phyloP scores from a whole-genome alignment of 805 yeast species.

The Debaryomyces maramus region DNA sequence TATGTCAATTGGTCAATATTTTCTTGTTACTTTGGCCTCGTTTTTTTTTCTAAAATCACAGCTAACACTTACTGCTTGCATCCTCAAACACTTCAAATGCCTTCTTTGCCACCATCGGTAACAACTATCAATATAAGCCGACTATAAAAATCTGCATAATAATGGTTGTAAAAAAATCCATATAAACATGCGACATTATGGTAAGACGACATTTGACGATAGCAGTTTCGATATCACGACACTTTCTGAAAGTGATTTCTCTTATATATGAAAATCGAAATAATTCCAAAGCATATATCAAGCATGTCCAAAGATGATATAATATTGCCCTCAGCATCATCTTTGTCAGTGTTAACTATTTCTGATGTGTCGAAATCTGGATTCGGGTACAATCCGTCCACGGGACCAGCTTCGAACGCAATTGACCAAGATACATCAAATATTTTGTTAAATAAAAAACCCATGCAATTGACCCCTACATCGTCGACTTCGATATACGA shows the following conservation, averaged over 20 bases:
- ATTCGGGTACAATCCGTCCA: constrained; percentile 46
- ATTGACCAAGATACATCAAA: constrained; percentile 40
- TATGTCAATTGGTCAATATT: not conserved
- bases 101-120: too few relatives aligned
- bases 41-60: too few relatives aligned
- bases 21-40: too few relatives aligned
- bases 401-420: constrained; percentile 42
- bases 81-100: constrained; percentile 3
- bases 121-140: too few relatives aligned
- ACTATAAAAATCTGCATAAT: too few relatives aligned
- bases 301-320: constrained; percentile 22
- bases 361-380: constrained; percentile 29
- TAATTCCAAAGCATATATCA: not conserved
- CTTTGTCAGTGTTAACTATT: constrained; percentile 29
- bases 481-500: constrained; percentile 59
- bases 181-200: not conserved
- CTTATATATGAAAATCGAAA: not conserved
- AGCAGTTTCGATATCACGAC: not conserved
- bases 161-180: not conserved
- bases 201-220: constrained; percentile 1
- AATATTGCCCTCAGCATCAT: constrained; percentile 31
- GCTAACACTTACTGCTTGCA: constrained; percentile 1
- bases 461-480: constrained; percentile 31
- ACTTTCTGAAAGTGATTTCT: not conserved
- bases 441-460: constrained; percentile 32